Evolutionary conservation across 352 stramenopile genomes (phyloP).

Genomic region (Lagenidium giganteum): DNA sequence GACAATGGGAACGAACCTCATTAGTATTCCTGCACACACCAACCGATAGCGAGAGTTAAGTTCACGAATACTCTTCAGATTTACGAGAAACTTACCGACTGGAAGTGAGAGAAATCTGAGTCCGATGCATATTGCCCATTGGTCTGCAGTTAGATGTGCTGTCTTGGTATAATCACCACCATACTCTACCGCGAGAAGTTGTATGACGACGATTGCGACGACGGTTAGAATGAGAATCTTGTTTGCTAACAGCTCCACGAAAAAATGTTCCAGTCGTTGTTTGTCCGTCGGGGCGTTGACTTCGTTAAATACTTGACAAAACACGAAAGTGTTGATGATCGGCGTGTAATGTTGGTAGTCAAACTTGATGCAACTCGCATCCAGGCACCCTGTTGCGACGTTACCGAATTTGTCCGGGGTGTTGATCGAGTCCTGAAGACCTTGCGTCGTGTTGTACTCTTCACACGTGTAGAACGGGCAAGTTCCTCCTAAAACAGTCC

Average conservation of each 20-base stretch:
- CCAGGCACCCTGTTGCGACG: conserved; percentile 31
- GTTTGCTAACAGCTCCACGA: conserved; percentile 88
- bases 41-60: not conserved
- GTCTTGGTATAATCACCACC: conserved; percentile 86
- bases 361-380: conserved; percentile 41
- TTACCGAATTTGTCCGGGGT: no score
- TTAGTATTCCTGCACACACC: conserved; percentile 47
- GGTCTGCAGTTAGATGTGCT: conserved; percentile 42
- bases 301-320: conserved; percentile 93
- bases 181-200: conserved; percentile 95
- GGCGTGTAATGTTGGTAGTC: conserved; percentile 94
- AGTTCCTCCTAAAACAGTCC: conserved; percentile 46
- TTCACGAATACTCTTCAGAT: not conserved
- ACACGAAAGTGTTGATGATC: conserved; percentile 98
- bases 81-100: conserved; percentile 37
- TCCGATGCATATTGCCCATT: conserved; percentile 62
- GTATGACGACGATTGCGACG: conserved; percentile 85
- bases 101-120: conserved; percentile 58
- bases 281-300: conserved; percentile 83
- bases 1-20: conserved; percentile 66
- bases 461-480: conserved; percentile 17
- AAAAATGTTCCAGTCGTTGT: conserved; percentile 97
- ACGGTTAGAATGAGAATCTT: conserved; percentile 93
- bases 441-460: conserved; percentile 44
- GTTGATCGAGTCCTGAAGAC: no score